Percentiles rank a stretch among this genome's conserved stretches.
These are phyloP conservation scores for Solanum infundibuliforme DNA, from an alignment of 257 asterid species.

Conservation along the genomic window DNA sequence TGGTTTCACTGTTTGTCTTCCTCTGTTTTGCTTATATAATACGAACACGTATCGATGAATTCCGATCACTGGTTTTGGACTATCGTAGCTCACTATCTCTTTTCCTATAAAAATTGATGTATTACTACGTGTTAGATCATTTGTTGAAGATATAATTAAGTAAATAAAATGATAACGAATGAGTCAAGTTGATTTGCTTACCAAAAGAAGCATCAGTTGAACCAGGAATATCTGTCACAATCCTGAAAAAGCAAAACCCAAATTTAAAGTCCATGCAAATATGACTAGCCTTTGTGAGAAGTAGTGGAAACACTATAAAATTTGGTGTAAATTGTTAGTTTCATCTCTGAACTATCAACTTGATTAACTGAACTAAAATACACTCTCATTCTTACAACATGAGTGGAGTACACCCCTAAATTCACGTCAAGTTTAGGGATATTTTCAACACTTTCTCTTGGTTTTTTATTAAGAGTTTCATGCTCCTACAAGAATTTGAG, in stretches of 20 bases:
- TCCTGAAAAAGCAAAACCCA: conserved; percentile 33
- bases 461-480: too few relatives aligned
- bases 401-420: too few relatives aligned
- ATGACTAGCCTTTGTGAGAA: neutral
- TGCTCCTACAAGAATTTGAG: too few relatives aligned
- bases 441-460: too few relatives aligned
- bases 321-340: too few relatives aligned
- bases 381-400: too few relatives aligned
- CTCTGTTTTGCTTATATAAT: conserved; percentile 51
- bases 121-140: neutral
- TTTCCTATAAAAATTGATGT: conserved; percentile 29
- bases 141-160: neutral
- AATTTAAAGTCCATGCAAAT: neutral
- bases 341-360: too few relatives aligned
- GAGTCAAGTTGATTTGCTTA: conserved; percentile 4
- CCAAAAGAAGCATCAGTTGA: conserved; percentile 79
- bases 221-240: conserved; percentile 81
- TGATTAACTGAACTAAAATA: too few relatives aligned
- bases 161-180: neutral
- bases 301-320: too few relatives aligned
- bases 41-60: conserved; percentile 74
- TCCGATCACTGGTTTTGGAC: conserved; percentile 70
- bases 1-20: conserved; percentile 40
- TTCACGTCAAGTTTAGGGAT: too few relatives aligned
- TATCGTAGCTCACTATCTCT: conserved; percentile 60